Evolutionary conservation across 352 stramenopile species (phyloP), one percentile per base, ranked within the genome.

Genomic region (Globisporangium cylindrosporum): DNA sequence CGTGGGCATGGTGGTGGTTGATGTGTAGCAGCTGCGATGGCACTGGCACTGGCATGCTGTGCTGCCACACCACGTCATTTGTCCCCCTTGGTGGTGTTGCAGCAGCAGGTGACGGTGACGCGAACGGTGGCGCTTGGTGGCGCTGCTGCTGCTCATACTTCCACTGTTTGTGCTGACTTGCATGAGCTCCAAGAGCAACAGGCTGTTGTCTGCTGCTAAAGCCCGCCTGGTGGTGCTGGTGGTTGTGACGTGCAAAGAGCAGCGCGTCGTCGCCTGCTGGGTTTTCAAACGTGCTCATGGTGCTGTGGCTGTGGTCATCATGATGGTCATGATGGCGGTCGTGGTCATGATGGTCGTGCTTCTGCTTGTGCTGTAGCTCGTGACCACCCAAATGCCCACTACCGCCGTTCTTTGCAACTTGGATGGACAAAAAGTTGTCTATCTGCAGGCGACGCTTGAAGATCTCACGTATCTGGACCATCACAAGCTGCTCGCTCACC

Each of bases 271-370:
- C 80, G n/a, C 79, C 81, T 1, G 75, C 84, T 2, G 84, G 77
- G 60, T 90, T 90, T 63, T 90, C 80, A 57, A 85, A 77, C 24
- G 80, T 89, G 22, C 79, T 88, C 82, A 88, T 84, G n/a, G 66
- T 66, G 1, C 69, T 75, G 32, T 60, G 66, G 22, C 58, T 43
- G 46, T 55, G 24, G 27, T 66, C 34, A 43, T 70, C 34, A 15
- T 68, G 34, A 34, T 79, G 67, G 1, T 63, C 25, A 43, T 83
- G 67, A 34, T 66, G 61, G 8, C 69, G 55, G 15, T 67, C 53
- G 15, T 68, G 63, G n/a, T 66, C 59, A 48, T 77, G 41, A 1
- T 70, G 27, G 56, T 77, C 27, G 54, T 70, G 43, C n/a, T 65
- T 9, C 55, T 67, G 64, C 24, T 66, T 1, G 27, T 60, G 46